phyloP scores from a whole-genome alignment of 2,329 filamentous ascomycete species.

The Colletotrichum magnum region DNA sequence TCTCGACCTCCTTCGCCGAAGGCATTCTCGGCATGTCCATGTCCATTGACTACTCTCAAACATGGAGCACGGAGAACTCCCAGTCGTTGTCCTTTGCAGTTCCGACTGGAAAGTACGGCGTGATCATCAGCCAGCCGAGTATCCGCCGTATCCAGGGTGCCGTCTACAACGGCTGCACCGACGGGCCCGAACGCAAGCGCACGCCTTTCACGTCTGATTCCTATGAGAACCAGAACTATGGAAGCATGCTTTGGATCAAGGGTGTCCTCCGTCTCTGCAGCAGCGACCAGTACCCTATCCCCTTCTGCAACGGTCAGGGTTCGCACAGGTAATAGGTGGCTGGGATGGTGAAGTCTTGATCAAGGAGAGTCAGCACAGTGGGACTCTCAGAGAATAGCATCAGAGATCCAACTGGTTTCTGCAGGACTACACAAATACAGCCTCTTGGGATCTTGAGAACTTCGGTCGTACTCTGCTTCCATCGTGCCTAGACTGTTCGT shows the following conservation, averaged over 20 bases:
- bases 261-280: slow-evolving; percentile 54
- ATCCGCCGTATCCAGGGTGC: slow-evolving; percentile 50
- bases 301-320: slow-evolving; percentile 53
- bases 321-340: neutral
- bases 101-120: slow-evolving; percentile 52
- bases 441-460: no score
- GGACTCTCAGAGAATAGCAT: neutral
- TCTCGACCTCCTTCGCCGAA: slow-evolving; percentile 44
- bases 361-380: neutral
- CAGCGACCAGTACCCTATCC: slow-evolving; percentile 50
- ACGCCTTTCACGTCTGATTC: slow-evolving; percentile 50
- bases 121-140: slow-evolving; percentile 53
- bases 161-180: slow-evolving; percentile 51
- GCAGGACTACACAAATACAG: no score
- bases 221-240: slow-evolving; percentile 49
- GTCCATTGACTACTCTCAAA: slow-evolving; percentile 42
- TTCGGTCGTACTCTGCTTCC: neutral
- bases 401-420: no score
- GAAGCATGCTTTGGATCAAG: slow-evolving; percentile 53
- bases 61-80: slow-evolving; percentile 48
- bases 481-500: no score
- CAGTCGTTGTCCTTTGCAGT: slow-evolving; percentile 49
- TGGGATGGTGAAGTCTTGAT: neutral
- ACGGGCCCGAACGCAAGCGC: slow-evolving; percentile 42
- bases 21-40: slow-evolving; percentile 40